Percentiles rank a stretch among this genome's conserved stretches.
Conservation (phyloP, 225 moss, liverwort and hornwort genomes). For the Marchantia paleacea region DNA sequence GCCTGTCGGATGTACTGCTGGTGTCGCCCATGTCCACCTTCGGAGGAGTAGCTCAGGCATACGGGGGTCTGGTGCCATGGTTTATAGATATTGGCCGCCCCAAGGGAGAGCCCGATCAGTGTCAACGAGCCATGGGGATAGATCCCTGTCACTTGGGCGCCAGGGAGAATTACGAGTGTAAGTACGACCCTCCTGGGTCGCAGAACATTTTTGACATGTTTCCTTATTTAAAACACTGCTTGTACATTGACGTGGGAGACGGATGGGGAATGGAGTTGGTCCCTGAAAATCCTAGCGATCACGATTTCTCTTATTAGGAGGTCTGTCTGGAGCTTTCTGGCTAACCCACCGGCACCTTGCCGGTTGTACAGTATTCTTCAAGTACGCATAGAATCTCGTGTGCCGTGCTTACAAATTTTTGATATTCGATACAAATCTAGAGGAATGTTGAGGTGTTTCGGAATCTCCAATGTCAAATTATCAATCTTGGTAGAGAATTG, state of each 20-base stretch:
- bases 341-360: background rate
- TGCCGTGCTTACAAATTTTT: background rate
- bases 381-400: background rate
- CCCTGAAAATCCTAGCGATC: background rate
- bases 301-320: conserved; percentile 1
- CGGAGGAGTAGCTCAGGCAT: conserved; percentile 69
- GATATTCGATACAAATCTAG: background rate
- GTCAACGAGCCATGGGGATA: conserved; percentile 51
- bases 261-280: conserved; percentile 30
- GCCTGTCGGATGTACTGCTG: conserved; percentile 66
- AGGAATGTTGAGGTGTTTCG: no score
- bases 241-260: conserved; percentile 51
- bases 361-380: background rate
- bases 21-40: conserved; percentile 60
- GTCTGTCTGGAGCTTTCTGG: background rate
- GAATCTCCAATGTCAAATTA: no score
- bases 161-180: conserved; percentile 43
- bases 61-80: conserved; percentile 65
- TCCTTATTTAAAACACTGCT: conserved; percentile 63
- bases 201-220: conserved; percentile 44
- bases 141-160: conserved; percentile 67
- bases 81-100: conserved; percentile 52
- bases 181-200: conserved; percentile 41
- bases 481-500: no score
- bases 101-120: conserved; percentile 29